phyloP scores from a whole-genome alignment of 148 eudicot genomes.

The Fagopyrum tataricum region DNA sequence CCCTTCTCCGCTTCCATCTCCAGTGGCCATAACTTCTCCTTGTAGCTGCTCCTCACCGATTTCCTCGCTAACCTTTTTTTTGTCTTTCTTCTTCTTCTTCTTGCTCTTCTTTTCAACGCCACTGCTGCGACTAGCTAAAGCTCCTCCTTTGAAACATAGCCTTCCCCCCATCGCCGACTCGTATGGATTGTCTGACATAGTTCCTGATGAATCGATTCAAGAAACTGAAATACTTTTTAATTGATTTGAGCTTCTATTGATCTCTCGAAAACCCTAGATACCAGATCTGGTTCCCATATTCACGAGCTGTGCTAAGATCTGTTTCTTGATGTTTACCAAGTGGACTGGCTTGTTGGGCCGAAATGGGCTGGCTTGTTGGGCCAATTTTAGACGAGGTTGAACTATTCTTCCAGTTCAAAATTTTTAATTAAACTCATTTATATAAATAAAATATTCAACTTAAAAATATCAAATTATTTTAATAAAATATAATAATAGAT shows the following conservation, averaged over 20 bases:
- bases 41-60: constrained; percentile 13
- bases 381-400: neutral
- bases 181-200: constrained; percentile 65
- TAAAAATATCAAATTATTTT: no score
- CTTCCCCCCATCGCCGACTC: constrained; percentile 62
- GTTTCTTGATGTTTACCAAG: neutral
- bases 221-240: neutral
- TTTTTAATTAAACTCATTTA: no score
- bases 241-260: neutral
- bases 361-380: constrained; percentile 2
- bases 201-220: neutral
- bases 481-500: no score
- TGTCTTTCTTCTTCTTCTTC: constrained; percentile 34
- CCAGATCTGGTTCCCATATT: neutral
- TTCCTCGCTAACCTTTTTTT: neutral
- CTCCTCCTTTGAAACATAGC: constrained; percentile 82
- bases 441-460: no score
- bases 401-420: neutral
- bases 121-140: constrained; percentile 43
- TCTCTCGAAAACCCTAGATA: constrained; percentile 6
- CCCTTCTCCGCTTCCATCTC: constrained; percentile 13
- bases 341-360: constrained; percentile 4
- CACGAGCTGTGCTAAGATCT: neutral
- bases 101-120: constrained; percentile 55
- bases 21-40: constrained; percentile 15